Evolutionary conservation across 139 green algal genomes (phyloP).

Genomic region (Chlorella sp.): DNA sequence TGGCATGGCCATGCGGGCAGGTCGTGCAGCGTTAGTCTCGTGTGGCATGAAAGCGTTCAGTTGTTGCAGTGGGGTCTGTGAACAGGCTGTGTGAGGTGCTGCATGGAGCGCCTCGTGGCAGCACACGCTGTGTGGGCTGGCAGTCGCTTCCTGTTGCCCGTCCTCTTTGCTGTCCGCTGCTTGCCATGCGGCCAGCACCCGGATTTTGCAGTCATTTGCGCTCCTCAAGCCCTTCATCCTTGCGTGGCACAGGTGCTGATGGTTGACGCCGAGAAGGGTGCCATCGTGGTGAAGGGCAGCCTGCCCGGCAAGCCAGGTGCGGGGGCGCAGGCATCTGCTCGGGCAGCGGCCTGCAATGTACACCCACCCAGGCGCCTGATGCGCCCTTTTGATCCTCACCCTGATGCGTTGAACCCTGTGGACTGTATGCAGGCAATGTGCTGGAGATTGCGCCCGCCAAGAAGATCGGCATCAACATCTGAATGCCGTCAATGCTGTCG

Average conservation of each 20-base stretch:
- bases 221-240: background rate
- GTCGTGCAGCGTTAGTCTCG: background rate
- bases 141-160: background rate
- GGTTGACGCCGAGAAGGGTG: slow-evolving; percentile 82
- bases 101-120: background rate
- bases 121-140: background rate
- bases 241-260: slow-evolving; percentile 71
- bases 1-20: background rate
- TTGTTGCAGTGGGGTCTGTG: too few species aligned
- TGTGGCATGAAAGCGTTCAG: too few species aligned
- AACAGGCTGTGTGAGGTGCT: background rate
- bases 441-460: slow-evolving; percentile 89
- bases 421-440: slow-evolving; percentile 70
- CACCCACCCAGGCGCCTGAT: too few species aligned
- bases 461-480: slow-evolving; percentile 69
- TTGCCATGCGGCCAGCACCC: background rate
- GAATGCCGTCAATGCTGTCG: background rate
- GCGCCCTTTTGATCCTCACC: too few species aligned
- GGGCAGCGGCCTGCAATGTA: too few species aligned
- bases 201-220: background rate
- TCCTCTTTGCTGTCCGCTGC: background rate
- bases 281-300: slow-evolving; percentile 92
- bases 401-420: background rate
- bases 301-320: slow-evolving; percentile 92
- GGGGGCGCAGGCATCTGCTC: background rate